Evolutionary conservation across 2,329 filamentous ascomycete genomes (phyloP).

Genomic region (Fusarium caatingaense): DNA sequence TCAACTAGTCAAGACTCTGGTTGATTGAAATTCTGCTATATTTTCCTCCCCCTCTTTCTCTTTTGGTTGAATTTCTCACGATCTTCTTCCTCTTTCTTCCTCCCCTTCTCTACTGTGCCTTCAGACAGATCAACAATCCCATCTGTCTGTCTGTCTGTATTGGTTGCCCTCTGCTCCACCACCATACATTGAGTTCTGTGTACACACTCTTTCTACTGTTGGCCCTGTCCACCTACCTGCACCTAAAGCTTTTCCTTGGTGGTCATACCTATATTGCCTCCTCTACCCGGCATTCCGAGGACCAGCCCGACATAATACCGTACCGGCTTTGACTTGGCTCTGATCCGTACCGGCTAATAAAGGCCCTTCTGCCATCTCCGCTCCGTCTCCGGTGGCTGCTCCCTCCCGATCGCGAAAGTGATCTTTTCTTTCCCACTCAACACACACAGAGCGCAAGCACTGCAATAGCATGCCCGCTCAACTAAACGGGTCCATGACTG

Average conservation of each 20-base stretch:
- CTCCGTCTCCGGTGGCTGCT: slow-evolving; percentile 37
- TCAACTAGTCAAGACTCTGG: slow-evolving; percentile 26
- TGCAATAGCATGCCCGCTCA: slow-evolving; percentile 54
- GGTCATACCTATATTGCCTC: slow-evolving; percentile 35
- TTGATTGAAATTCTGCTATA: slow-evolving; percentile 24
- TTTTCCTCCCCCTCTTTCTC: slow-evolving; percentile 21
- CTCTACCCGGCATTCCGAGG: slow-evolving; percentile 41
- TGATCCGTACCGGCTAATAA: slow-evolving; percentile 39
- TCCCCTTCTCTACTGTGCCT: background rate
- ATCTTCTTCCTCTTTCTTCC: slow-evolving; percentile 13
- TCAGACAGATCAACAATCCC: slow-evolving; percentile 28
- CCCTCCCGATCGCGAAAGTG: slow-evolving; percentile 34
- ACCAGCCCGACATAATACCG: slow-evolving; percentile 44
- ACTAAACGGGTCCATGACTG: slow-evolving; percentile 53
- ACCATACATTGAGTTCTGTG: slow-evolving; percentile 51
- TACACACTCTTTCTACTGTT: slow-evolving; percentile 43
- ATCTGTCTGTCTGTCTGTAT: slow-evolving; percentile 39
- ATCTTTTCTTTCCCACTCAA: slow-evolving; percentile 31
- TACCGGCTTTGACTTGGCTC: slow-evolving; percentile 27
- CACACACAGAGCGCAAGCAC: slow-evolving; percentile 39
- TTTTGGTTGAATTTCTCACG: slow-evolving; percentile 16
- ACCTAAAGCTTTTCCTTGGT: slow-evolving; percentile 18
- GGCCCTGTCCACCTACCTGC: slow-evolving; percentile 35
- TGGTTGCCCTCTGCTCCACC: slow-evolving; percentile 50
- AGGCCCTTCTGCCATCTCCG: slow-evolving; percentile 32